Base-by-base conservation (phyloP, 1,284 basidiomycete genomes). In the Ganoderma resinaceum region DNA sequence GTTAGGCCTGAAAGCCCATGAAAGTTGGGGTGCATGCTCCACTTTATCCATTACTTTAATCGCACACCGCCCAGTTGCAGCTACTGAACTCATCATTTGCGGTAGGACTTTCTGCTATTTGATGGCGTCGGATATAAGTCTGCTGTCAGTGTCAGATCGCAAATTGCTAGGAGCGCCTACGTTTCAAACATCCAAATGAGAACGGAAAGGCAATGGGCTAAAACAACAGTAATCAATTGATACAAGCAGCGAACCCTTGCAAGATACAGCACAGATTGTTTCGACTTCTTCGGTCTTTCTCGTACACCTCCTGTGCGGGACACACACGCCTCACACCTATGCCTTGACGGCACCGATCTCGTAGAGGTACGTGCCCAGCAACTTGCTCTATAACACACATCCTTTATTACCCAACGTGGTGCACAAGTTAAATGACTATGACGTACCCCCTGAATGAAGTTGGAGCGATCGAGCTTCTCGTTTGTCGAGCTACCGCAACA, bases 391-490 rank as follows among this genome's bases (percentile, higher is more conserved):
- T 8, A 61, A 26, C 66, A 53, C 57, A 33, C 35, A 43, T 61
- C 37, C 49, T 62, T 20, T 46, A 38, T 5, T 12, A 33, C 42
- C 18, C 1, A 46, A 60, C 35, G 55, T 33, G 42, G 2, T 9
- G 33, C 9, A 52, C 18, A 18, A 38, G 37, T 2, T 46, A 11
- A 12, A 18, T 38, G 49, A 65, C n/a, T 31, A 72, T 64, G 20
- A 82, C 89, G 73, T 78, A 92, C 93, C 73, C 96, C 96, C 80
- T 95, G 87, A 76, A 99, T 94, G 83, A 93, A 99, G 85, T 99
- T 99, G 68, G 90, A 91, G 62, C 87, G 86, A 81, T 99, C 97
- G 64, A 99, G 85, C 82, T 99, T 99, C 85, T 99, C 97, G 81
- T 98, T 98, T 31, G 95, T 98, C 73, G 95, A 91, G 83, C 95